These are phyloP conservation scores for Chionographis japonica DNA, from an alignment of 106 monocot genomes.

Conservation along the genomic window DNA sequence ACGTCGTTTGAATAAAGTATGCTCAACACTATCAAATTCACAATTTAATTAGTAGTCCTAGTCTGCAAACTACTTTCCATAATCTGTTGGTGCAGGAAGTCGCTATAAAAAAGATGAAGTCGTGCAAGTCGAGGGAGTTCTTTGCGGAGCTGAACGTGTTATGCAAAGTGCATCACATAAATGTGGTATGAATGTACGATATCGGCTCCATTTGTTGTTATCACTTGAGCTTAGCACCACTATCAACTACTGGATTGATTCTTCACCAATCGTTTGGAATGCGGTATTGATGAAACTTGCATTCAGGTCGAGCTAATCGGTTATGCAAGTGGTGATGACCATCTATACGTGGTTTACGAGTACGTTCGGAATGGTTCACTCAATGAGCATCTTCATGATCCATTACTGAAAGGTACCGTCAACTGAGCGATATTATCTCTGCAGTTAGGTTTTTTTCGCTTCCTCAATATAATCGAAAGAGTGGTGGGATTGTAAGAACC, in stretches of 20 bases:
- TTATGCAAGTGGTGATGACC: constrained; percentile 17
- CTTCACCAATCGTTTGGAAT: no score
- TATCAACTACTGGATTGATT: no score
- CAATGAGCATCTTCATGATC: constrained; percentile 46
- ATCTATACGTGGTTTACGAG: constrained; percentile 15
- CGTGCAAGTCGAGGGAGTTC: constrained; percentile 49
- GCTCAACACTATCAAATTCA: not conserved
- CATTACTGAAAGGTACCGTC: constrained; percentile 35
- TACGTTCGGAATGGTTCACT: constrained; percentile 13
- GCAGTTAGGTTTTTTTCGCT: not conserved
- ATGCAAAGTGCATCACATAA: constrained; percentile 58
- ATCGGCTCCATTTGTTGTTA: not conserved
- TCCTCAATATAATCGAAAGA: not conserved
- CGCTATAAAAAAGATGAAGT: constrained; percentile 55
- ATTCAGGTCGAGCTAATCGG: constrained; percentile 47
- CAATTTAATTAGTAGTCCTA: not conserved
- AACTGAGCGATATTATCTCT: no score
- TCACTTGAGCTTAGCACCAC: not conserved
- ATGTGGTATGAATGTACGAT: constrained; percentile 31
- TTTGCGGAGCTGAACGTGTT: constrained; percentile 54
- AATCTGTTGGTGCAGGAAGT: constrained; percentile 25
- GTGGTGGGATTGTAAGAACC: not conserved
- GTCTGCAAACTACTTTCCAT: no score
- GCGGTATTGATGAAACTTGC: not conserved
- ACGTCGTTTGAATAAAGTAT: not conserved